Percentiles rank a stretch among this genome's conserved stretches.
These are phyloP conservation scores for Trichoderma erinaceum DNA, from an alignment of 495 filamentous ascomycete species.

Conservation along the genomic window DNA sequence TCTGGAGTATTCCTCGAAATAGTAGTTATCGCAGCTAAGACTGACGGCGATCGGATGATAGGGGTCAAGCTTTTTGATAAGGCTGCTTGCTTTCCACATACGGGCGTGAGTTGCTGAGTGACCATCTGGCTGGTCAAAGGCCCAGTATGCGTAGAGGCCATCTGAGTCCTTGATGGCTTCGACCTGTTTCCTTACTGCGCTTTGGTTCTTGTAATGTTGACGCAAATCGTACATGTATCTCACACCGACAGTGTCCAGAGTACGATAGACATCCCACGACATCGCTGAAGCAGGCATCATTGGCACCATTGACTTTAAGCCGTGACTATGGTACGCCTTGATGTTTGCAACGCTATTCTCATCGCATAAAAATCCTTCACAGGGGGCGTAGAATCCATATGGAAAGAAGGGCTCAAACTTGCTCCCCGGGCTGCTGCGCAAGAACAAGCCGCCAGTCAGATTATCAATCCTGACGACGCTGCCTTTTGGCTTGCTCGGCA, in stretches of 20 bases:
- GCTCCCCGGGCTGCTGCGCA: slow-evolving; percentile 32
- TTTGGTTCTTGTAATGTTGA: slow-evolving; percentile 52
- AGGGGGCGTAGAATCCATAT: slow-evolving; percentile 59
- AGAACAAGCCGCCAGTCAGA: slow-evolving; percentile 49
- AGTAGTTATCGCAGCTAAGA: slow-evolving; percentile 66
- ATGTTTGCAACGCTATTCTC: slow-evolving; percentile 37
- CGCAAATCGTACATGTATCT: slow-evolving; percentile 62
- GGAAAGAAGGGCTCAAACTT: slow-evolving; percentile 48
- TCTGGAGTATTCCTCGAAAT: slow-evolving; percentile 54
- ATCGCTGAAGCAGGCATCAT: slow-evolving; percentile 36
- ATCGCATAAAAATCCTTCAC: slow-evolving; percentile 47
- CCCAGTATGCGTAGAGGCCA: slow-evolving; percentile 60
- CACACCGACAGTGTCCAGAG: slow-evolving; percentile 48
- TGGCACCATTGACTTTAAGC: slow-evolving; percentile 39
- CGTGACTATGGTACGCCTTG: slow-evolving; percentile 44
- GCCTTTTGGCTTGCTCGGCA: slow-evolving; percentile 52
- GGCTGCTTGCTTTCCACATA: slow-evolving; percentile 29
- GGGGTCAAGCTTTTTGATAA: slow-evolving; percentile 54
- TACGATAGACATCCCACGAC: slow-evolving; percentile 44
- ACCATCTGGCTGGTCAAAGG: slow-evolving; percentile 65
- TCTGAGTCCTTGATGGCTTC: slow-evolving; percentile 43
- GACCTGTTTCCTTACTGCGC: slow-evolving; percentile 47
- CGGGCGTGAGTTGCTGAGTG: slow-evolving; percentile 52
- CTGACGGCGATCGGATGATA: slow-evolving; percentile 63
- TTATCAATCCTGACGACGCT: slow-evolving; percentile 60